A percentile compares a stretch with the other conserved stretches of the same genome.
These are phyloP conservation scores for Alternaria ethzedia DNA, from an alignment of 2,329 filamentous ascomycete species.

Conservation along the genomic window DNA sequence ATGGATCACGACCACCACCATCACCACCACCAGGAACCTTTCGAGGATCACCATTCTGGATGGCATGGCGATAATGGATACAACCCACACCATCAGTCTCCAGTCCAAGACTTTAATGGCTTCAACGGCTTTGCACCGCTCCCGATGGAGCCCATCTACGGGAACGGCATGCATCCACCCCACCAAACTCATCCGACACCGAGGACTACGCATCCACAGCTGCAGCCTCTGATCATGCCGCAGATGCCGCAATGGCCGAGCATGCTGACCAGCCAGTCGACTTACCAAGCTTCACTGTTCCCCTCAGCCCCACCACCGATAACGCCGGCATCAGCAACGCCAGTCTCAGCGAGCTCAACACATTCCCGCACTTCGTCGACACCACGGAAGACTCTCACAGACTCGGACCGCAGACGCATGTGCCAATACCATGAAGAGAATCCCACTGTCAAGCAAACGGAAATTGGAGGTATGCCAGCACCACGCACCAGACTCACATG, in stretches of 20 bases:
- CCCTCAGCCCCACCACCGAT: constrained; percentile 47
- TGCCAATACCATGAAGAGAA: constrained; percentile 92
- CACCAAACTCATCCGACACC: constrained; percentile 33
- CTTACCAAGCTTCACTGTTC: constrained; percentile 48
- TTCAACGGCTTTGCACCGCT: constrained; percentile 47
- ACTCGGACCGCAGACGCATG: constrained; percentile 89
- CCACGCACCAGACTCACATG: constrained; percentile 21
- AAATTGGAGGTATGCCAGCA: constrained; percentile 77
- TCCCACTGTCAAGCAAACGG: constrained; percentile 89
- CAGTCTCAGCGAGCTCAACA: constrained; percentile 49
- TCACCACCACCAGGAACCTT: constrained; percentile 38
- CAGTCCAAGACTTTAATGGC: constrained; percentile 50
- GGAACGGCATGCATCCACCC: constrained; percentile 48
- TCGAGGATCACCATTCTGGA: constrained; percentile 41
- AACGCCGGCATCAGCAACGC: constrained; percentile 48
- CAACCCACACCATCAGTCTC: constrained; percentile 47
- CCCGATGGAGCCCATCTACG: constrained; percentile 51
- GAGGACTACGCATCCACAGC: constrained; percentile 48
- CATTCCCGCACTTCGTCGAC: constrained; percentile 60
- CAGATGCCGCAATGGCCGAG: constrained; percentile 50
- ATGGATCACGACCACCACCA: constrained; percentile 49
- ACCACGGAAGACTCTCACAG: constrained; percentile 85
- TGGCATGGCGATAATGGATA: constrained; percentile 44
- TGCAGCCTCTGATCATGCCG: constrained; percentile 50
- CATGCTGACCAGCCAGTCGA: constrained; percentile 52